Conservation (phyloP, 1,284 basidiomycete genomes). For the Cryptococcus sp. region DNA sequence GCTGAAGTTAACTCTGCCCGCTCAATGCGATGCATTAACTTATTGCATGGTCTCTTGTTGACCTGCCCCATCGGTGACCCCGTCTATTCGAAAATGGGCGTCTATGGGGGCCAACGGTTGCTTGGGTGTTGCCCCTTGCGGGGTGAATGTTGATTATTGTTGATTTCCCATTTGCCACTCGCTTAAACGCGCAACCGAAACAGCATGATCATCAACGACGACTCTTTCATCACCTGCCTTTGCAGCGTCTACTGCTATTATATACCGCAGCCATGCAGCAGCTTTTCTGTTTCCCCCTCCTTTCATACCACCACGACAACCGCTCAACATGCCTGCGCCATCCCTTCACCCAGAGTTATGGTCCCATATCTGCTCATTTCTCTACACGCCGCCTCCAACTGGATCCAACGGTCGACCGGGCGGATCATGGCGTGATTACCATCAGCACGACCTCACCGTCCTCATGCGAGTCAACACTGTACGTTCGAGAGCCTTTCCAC, state of each 20-base stretch:
- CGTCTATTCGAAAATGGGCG: neutral
- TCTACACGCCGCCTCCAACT: neutral
- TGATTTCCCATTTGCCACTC: neutral
- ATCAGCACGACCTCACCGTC: constrained; percentile 3
- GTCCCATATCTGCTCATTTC: constrained; percentile 5
- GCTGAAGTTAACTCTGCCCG: too few species aligned
- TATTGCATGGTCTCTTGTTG: too few species aligned
- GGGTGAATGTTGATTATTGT: neutral
- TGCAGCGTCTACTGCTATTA: neutral
- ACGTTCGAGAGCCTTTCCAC: neutral
- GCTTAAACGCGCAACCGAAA: neutral
- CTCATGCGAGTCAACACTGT: constrained; percentile 6
- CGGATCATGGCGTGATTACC: constrained; percentile 1
- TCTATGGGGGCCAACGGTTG: neutral
- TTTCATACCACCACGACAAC: neutral
- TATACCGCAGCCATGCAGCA: neutral
- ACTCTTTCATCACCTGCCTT: neutral
- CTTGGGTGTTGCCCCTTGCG: neutral
- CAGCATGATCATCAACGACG: neutral
- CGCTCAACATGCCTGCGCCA: too few species aligned
- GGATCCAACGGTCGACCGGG: neutral
- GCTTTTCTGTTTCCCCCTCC: neutral
- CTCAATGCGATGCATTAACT: too few species aligned
- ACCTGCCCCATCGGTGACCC: too few species aligned
- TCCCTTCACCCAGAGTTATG: constrained; percentile 3